phyloP scores from a whole-genome alignment of 2,329 filamentous ascomycete genomes.

The Beauveria sp. region DNA sequence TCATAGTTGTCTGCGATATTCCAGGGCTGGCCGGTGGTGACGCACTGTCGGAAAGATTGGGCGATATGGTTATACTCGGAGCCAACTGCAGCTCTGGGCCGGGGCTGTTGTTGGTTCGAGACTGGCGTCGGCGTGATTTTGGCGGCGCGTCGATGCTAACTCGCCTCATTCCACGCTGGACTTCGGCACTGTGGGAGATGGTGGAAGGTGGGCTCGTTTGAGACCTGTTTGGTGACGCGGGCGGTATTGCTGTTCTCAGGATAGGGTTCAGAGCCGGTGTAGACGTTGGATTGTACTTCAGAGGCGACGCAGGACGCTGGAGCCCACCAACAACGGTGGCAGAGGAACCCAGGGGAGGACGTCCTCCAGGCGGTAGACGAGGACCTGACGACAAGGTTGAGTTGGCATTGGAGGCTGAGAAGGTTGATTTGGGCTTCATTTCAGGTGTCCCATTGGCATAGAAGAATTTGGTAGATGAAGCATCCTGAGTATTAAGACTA shows the following conservation, averaged over 20 bases:
- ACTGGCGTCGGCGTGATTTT: constrained; percentile 28
- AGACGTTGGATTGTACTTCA: constrained; percentile 29
- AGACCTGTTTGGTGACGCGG: constrained; percentile 21
- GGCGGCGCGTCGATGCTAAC: constrained; percentile 36
- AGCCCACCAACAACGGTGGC: constrained; percentile 18
- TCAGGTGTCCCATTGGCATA: constrained; percentile 62
- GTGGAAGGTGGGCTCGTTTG: constrained; percentile 31
- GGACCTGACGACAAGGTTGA: constrained; percentile 41
- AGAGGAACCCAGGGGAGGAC: constrained; percentile 28
- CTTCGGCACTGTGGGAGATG: constrained; percentile 16
- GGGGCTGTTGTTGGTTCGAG: constrained; percentile 33
- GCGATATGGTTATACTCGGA: constrained; percentile 27
- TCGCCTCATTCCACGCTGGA: constrained; percentile 26
- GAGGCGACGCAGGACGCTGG: constrained; percentile 44
- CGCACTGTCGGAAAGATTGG: constrained; percentile 27
- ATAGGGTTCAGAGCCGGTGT: constrained; percentile 17
- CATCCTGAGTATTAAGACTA: constrained; percentile 29
- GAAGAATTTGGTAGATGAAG: constrained; percentile 58
- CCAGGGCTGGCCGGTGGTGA: constrained; percentile 30
- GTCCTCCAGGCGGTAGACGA: constrained; percentile 30
- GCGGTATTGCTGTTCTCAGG: constrained; percentile 15
- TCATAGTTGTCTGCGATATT: constrained; percentile 29
- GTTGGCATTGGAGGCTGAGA: constrained; percentile 31
- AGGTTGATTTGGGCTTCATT: constrained; percentile 26
- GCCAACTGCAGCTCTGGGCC: constrained; percentile 30